Conservation (phyloP, 140 eudicot genomes). For the Bidens hawaiensis region DNA sequence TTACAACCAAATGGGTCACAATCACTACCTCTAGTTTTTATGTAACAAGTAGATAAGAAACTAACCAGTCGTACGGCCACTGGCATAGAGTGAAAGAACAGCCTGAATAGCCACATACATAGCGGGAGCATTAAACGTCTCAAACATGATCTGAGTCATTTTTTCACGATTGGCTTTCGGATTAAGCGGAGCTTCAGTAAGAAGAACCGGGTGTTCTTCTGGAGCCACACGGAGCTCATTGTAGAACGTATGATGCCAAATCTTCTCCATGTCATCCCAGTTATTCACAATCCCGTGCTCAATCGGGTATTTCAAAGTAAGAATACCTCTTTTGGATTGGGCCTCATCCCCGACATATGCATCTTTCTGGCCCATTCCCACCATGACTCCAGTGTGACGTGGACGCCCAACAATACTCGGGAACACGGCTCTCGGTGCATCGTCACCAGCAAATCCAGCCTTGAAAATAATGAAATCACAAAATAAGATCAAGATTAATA, state of each 20-base stretch:
- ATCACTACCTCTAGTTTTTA: neutral
- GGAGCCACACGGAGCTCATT: slow-evolving; percentile 79
- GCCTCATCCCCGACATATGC: slow-evolving; percentile 75
- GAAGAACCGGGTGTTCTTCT: slow-evolving; percentile 73
- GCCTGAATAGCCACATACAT: slow-evolving; percentile 77
- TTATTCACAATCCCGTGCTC: slow-evolving; percentile 68
- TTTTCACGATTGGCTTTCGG: slow-evolving; percentile 74
- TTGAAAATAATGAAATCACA: slow-evolving; percentile 13
- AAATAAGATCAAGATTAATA: slow-evolving; percentile 1
- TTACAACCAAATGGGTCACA: neutral
- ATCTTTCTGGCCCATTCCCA: slow-evolving; percentile 74
- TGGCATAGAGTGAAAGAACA: slow-evolving; percentile 63
- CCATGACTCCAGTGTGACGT: slow-evolving; percentile 75
- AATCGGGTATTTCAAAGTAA: slow-evolving; percentile 62
- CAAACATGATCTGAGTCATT: slow-evolving; percentile 71
- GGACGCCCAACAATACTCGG: slow-evolving; percentile 77
- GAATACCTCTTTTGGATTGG: slow-evolving; percentile 64
- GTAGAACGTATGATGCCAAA: slow-evolving; percentile 78
- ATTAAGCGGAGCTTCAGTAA: slow-evolving; percentile 74
- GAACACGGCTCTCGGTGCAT: slow-evolving; percentile 75
- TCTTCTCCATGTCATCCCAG: slow-evolving; percentile 78
- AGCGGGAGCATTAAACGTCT: slow-evolving; percentile 64
- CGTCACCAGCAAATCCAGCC: slow-evolving; percentile 84
- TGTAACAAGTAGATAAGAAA: neutral
- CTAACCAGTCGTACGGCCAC: slow-evolving; percentile 79